A percentile compares a stretch with the other conserved stretches of the same genome.
These are phyloP conservation scores for Erythrobasidium hasegawianum DNA, from an alignment of 1,284 basidiomycete species.

Conservation along the genomic window DNA sequence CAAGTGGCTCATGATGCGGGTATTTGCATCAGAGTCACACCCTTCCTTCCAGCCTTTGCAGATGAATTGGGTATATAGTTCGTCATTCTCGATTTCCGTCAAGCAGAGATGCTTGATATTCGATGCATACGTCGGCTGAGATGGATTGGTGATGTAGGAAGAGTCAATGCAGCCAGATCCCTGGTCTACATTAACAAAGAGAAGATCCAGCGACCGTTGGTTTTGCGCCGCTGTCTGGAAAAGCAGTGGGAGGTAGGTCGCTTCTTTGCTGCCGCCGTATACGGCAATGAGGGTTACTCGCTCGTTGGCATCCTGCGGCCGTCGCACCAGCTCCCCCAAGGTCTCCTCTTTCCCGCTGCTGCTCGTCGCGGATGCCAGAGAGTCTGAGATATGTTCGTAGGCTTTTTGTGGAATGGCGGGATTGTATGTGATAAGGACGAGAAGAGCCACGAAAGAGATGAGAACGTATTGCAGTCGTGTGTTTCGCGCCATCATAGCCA, in stretches of 20 bases:
- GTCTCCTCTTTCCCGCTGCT: not conserved
- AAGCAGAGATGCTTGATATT: conserved; percentile 13
- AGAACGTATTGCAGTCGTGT: not conserved
- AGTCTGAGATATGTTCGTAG: not conserved
- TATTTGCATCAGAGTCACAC: not conserved
- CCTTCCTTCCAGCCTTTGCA: conserved; percentile 9
- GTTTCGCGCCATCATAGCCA: conserved; percentile 1
- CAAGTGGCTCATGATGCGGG: not conserved
- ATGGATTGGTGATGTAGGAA: not conserved
- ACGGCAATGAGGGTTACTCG: not conserved
- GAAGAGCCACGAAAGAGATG: not conserved
- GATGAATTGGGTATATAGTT: not conserved
- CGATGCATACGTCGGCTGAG: not conserved
- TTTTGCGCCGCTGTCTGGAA: conserved; percentile 3
- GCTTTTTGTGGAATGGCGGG: not conserved
- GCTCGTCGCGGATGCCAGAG: not conserved
- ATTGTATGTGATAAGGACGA: conserved; percentile 1
- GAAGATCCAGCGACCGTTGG: not conserved
- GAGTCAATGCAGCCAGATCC: not conserved
- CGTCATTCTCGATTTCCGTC: not conserved
- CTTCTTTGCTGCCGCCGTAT: not conserved
- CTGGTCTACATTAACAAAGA: conserved; percentile 3
- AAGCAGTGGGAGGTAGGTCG: not conserved
- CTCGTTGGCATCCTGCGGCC: not conserved
- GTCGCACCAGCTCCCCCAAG: not conserved